Evolutionary conservation across 129 eudicot genomes (phyloP), one percentile per base, ranked within the genome.

Genomic region (Silybum marianum): DNA sequence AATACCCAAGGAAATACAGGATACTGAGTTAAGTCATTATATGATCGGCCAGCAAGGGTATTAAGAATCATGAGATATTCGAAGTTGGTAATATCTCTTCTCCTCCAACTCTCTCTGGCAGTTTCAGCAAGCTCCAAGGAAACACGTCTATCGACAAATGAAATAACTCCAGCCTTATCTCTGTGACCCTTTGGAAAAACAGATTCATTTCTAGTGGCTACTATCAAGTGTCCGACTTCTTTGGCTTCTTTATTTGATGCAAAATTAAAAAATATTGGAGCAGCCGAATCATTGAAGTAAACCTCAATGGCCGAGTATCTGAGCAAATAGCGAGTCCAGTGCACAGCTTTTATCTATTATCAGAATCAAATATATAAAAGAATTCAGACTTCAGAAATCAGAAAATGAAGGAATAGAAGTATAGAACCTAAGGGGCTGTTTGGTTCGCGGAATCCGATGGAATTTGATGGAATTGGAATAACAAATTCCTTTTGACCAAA

Each of bases 1-100:
- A 96, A 80, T 22, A 93, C 87, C 99, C 98, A 96, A 4, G 99
- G 99, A 84, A 96, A 96, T 14, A 96, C 90, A 19, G 98, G 99
- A 85, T 96, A 96, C 80, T 93, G 99, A 65, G 99, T 96, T 67
- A 96, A 81, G 86, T 96, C 99, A 87, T 96, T 96, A 83, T 96
- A 96, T 19, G 99, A 93, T 77, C 99, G 87, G 74, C 99, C 98
- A 3, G 99, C 87, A 78, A 96, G 98, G 16, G 99, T 93, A 76
- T 96, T 96, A 6, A 96, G 91, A 78, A 84, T 85, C 98, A 96
- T 96, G 68, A 96, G 83, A 80, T 96, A 96, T 82, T 96, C 98
- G 84, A 96, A 96, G 84, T 96, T 96, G 39, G 98, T 91, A 19
- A 96, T 96, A 69, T 96, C 99, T 80, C 99, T 89, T 87, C 97